Conservation (phyloP, 1,284 basidiomycete genomes). For the Sphaerobolus stellatus region DNA sequence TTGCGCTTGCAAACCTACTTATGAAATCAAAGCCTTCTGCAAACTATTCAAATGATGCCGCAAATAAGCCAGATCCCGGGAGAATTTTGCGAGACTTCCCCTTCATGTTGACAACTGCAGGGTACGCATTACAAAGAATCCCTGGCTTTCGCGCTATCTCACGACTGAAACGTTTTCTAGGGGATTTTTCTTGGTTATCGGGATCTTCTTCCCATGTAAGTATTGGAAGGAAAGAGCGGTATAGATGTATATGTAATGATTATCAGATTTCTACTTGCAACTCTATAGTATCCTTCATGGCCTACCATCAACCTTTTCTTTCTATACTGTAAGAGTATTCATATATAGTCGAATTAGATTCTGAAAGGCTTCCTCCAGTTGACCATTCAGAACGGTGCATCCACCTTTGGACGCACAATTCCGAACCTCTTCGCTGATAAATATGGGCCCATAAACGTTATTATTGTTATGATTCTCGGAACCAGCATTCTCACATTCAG, state of each 20-base stretch:
- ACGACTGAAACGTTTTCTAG: neutral
- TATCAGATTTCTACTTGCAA: conserved; percentile 23
- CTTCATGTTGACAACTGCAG: conserved; percentile 14
- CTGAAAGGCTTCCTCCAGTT: conserved; percentile 16
- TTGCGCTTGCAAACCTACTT: neutral
- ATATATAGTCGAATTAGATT: neutral
- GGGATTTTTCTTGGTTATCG: conserved; percentile 16
- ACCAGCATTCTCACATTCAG: conserved; percentile 17
- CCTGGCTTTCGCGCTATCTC: neutral
- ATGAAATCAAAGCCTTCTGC: neutral
- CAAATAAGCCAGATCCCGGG: neutral
- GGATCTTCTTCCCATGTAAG: conserved; percentile 22
- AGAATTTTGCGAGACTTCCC: neutral
- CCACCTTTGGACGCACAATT: conserved; percentile 19
- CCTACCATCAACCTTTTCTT: conserved; percentile 8
- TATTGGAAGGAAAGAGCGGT: neutral
- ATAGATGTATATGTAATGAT: neutral
- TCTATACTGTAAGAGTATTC: conserved; percentile 7
- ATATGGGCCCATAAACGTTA: conserved; percentile 23
- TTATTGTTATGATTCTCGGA: conserved; percentile 12
- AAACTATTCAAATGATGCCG: neutral
- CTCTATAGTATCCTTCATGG: conserved; percentile 16
- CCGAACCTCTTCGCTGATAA: conserved; percentile 19
- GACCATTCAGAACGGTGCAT: conserved; percentile 17
- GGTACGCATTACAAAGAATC: conserved; percentile 19